Percentiles rank a stretch among this genome's conserved stretches.
phyloP scores from a whole-genome alignment of 1,139 yeast genomes.

The Meyerozyma sp. region DNA sequence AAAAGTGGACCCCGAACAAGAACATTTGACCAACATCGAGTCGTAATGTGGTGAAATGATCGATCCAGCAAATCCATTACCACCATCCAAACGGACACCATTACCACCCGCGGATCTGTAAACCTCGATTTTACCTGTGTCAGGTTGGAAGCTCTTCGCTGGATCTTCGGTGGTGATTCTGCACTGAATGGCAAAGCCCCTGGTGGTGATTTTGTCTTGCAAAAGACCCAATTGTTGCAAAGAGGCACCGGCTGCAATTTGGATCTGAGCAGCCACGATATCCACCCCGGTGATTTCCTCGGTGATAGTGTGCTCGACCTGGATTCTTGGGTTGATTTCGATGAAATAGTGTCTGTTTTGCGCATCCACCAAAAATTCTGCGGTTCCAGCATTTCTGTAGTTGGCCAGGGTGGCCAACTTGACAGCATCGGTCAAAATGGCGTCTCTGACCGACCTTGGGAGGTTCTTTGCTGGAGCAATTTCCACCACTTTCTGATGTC shows the following conservation, averaged over 20 bases:
- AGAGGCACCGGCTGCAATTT: conserved; percentile 98
- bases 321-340: conserved; percentile 98
- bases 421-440: conserved; percentile 91
- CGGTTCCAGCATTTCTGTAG: conserved; percentile 97
- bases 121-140: conserved; percentile 97
- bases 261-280: conserved; percentile 97
- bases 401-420: conserved; percentile 82
- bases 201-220: conserved; percentile 89
- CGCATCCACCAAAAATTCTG: conserved; percentile 91
- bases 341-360: conserved; percentile 96
- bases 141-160: conserved; percentile 94
- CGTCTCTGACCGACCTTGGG: conserved; percentile 77
- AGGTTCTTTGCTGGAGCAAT: conserved; percentile 97
- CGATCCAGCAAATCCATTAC: conserved; percentile 98
- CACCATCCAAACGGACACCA: conserved; percentile 98
- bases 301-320: conserved; percentile 97
- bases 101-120: conserved; percentile 99
- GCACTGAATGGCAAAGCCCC: conserved; percentile 98
- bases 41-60: conserved; percentile 96
- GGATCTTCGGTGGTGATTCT: conserved; percentile 99
- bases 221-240: conserved; percentile 84
- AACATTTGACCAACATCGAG: conserved; percentile 96
- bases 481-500: conserved; percentile 98
- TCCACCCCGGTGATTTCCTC: conserved; percentile 99
- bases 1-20: conserved; percentile 93